A percentile compares a stretch with the other conserved stretches of the same genome.
Evolutionary conservation across 768 basidiomycete genomes (phyloP).

Genomic region (Lanmaoa rubissima): DNA sequence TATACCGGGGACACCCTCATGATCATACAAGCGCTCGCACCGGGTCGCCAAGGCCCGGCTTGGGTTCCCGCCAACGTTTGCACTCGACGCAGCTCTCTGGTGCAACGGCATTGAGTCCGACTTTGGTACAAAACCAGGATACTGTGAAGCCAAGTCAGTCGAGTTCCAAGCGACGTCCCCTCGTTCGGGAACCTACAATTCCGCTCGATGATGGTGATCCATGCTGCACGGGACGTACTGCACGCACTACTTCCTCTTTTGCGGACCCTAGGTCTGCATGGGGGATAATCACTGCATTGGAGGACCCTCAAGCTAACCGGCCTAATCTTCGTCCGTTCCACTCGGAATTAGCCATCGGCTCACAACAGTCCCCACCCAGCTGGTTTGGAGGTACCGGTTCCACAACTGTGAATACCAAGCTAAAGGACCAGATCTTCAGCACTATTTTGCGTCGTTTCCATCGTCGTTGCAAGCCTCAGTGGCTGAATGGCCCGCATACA

Average conservation of each 20-base stretch:
- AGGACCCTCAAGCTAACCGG: constrained; percentile 24
- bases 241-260: constrained; percentile 27
- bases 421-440: constrained; percentile 95
- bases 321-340: constrained; percentile 40
- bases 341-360: constrained; percentile 39
- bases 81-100: constrained; percentile 44
- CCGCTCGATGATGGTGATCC: constrained; percentile 41
- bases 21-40: constrained; percentile 51
- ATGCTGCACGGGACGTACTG: constrained; percentile 42
- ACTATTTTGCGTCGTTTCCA: constrained; percentile 77
- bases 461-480: constrained; percentile 40
- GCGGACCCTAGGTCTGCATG: constrained; percentile 23
- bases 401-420: constrained; percentile 88
- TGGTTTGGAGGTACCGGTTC: constrained; percentile 89
- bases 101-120: constrained; percentile 69
- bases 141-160: constrained; percentile 10
- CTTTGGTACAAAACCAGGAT: constrained; percentile 44
- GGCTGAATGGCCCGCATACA: constrained; percentile 39
- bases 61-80: constrained; percentile 36
- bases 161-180: constrained; percentile 38
- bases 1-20: constrained; percentile 48
- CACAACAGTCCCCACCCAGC: constrained; percentile 38
- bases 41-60: constrained; percentile 27
- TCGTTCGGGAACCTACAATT: constrained; percentile 40
- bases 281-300: constrained; percentile 18